Evolutionary conservation across 139 green algal genomes (phyloP), one percentile per base, ranked within the genome.

Genomic region (Diplosphaera chodatii): DNA sequence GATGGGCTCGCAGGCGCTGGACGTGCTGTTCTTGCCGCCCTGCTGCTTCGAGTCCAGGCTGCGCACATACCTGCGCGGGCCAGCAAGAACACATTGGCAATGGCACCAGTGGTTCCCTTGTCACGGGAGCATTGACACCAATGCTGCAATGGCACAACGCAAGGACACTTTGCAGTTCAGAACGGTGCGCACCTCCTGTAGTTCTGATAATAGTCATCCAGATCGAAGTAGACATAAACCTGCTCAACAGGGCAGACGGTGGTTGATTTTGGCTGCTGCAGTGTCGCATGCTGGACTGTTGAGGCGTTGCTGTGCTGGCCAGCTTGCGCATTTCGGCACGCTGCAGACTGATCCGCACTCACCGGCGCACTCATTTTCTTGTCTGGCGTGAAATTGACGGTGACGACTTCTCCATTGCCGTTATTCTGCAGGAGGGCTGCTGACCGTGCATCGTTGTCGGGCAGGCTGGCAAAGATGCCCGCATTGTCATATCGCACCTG

Each of bases 191-290:
- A 74, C 65, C 91, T 76, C 3, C 93, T 81, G 81, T 98, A 92
- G 74, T 99, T 99, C 77, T 99, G 95, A 71, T 89, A 96, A 59
- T 90, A 93, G 37, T 85, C 87, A 10, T 86, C 77, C 29, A 99
- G 70, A 81, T 97, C 82, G 67, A 96, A 98, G 73, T 93, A 96
- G 32, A 99, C 67, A 66, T 91, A 99, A 0, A 99, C 75, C 82
- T 85, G 72, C 74, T 75, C 20, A 27, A 59, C 10, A 56, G n/a
- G 30, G 6, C 10, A 20, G n/a, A n/a, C n/a, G n/a, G n/a, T n/a
- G n/a, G n/a, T n/a, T n/a, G n/a, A n/a, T n/a, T n/a, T n/a, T n/a
- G n/a, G n/a, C n/a, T n/a, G n/a, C n/a, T n/a, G n/a, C n/a, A n/a
- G n/a, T n/a, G n/a, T n/a, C n/a, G n/a, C n/a, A n/a, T n/a, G n/a